Evolutionary conservation across 257 asterid genomes (phyloP), one percentile per base, ranked within the genome.

Genomic region (Nemophila menziesii): DNA sequence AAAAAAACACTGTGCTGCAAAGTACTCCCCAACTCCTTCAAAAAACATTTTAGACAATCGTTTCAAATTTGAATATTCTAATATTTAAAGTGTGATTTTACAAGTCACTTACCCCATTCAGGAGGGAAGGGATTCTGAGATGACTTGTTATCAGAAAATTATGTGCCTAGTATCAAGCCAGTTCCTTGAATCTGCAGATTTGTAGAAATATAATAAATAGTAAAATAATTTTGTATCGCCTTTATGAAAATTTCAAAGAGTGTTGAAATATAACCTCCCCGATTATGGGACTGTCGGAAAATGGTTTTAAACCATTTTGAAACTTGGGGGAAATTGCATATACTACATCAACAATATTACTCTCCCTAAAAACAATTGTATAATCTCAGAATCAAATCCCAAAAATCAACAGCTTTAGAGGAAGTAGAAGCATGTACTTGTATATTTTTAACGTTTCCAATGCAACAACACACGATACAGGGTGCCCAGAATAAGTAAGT

Each of bases 401-500:
- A n/a, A n/a, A n/a, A n/a, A n/a, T n/a, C n/a, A 38, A 38, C n/a
- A 38, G 5, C 43, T 38, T 2, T 11, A 13, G 16, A 14, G 17
- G n/a, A n/a, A n/a, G n/a, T n/a, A n/a, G n/a, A n/a, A n/a, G n/a
- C n/a, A n/a, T 80, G 16, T 75, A 89, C 98, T 84, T 76, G 73
- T 89, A 89, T 46, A 89, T 80, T 75, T 58, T 84, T 61, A 89
- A 63, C 19, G 98, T 54, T 67, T 89, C 96, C 68, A 89, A 39
- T 46, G 98, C 98, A 61, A 89, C 98, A 26, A 95, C 94, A 51
- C 98, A 89, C 4, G 98, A 8, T 37, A 89, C 98, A 9, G 98
- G 96, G 58, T 89, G 98, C 33, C 98, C 98, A 20, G 98, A 89
- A 56, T 84, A 84, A n/a, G 98, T 89, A 67, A 89, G 84, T 65